Base-by-base conservation (phyloP, 139 green algal species). In the Volvox africanus region DNA sequence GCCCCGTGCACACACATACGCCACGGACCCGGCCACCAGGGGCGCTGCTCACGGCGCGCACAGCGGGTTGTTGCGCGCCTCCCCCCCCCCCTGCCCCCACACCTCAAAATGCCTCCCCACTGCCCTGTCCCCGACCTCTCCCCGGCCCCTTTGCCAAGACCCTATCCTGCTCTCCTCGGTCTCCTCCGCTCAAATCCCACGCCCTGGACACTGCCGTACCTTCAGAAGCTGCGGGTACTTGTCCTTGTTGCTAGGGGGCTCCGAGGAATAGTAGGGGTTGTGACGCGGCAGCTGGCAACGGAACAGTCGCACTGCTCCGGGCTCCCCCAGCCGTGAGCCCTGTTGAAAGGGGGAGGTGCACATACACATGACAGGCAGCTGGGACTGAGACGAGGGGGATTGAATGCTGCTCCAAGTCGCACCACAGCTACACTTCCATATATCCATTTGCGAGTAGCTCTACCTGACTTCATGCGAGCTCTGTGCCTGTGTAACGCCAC, bases 231-330 rank as follows among this genome's bases (percentile, higher is more conserved):
- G 91, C 14, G 94, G 94, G 6, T 62, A 71, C 33, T 89, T 68
- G 68, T 97, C 91, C 11, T 71, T 61, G 21, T 93, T 71, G 32
- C 35, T 87, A 21, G 95, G 91, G 21, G 97, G 97, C 2, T 97
- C 88, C 37, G 80, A 89, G 1, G 67, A 68, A 87, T 99, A 99
- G 88, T 95, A 98, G 17, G 82, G 68, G 86, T 99, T 99, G 50
- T 62, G 35, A 0, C 97, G 94, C 0, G 92, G 92, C 82, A 99
- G 92, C 91, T 99, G 97, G 91, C 96, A 98, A n/a, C 97, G 95
- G 33, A 98, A 94, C 26, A 96, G 97, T 0, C 94, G 92, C 30
- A 97, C 96, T 18, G 93, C 91, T 44, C 95, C 96, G 68, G 95
- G 89, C 73, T 92, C 62, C 17, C 76, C 71, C 79, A 98, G 82